Conservation (phyloP, 2,329 filamentous ascomycete species). For the Didymellaceae sp. region DNA sequence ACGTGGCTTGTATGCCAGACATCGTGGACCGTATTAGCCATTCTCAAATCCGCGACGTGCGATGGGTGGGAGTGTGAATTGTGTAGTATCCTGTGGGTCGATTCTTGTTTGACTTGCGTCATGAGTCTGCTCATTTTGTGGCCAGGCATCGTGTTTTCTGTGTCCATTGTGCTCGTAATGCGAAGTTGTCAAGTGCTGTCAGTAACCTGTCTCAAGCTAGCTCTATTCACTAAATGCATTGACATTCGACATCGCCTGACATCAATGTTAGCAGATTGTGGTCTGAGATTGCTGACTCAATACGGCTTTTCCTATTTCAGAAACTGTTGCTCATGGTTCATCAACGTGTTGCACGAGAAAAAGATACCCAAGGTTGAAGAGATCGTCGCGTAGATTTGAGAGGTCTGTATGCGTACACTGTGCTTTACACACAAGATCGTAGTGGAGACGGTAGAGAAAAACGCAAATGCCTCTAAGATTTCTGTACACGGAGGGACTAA, state of each 20-base stretch:
- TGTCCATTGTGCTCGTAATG: too few relatives aligned
- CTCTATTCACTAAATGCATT: too few relatives aligned
- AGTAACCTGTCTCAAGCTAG: background rate
- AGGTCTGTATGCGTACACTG: conserved; percentile 30
- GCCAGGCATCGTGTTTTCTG: too few relatives aligned
- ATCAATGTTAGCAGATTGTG: conserved; percentile 11
- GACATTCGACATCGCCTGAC: background rate
- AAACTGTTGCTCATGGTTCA: background rate
- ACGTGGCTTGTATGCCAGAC: too few relatives aligned
- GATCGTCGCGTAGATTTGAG: conserved; percentile 30
- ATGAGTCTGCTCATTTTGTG: too few relatives aligned
- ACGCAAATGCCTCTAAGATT: conserved; percentile 45
- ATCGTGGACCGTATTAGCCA: too few relatives aligned
- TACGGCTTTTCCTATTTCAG: background rate
- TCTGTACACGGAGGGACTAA: conserved; percentile 49
- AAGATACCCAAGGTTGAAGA: background rate
- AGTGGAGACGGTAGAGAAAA: conserved; percentile 24
- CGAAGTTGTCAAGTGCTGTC: background rate
- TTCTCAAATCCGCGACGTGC: too few relatives aligned
- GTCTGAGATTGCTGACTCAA: conserved; percentile 12
- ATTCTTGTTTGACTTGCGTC: too few relatives aligned
- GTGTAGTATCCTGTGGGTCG: too few relatives aligned
- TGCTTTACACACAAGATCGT: conserved; percentile 24
- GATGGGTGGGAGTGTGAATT: too few relatives aligned
- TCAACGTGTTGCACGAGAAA: conserved; percentile 4